Evolutionary conservation across 768 basidiomycete species (phyloP).

Genomic region (Hemileccinum rubropunctum): DNA sequence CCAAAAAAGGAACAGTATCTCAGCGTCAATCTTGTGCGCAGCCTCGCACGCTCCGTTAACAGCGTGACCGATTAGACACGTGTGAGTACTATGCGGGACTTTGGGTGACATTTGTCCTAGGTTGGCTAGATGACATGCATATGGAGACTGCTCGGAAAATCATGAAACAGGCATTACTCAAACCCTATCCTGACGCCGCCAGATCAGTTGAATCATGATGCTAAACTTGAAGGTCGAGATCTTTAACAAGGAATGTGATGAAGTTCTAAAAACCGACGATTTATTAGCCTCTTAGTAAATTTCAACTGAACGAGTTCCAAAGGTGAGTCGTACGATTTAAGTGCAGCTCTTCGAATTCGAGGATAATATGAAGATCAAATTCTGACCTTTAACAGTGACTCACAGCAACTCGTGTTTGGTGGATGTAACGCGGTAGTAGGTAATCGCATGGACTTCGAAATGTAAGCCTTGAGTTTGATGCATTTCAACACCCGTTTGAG

Average conservation of each 20-base stretch:
- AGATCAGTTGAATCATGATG: conserved; percentile 1
- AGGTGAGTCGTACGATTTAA: background rate
- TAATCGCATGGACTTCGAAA: background rate
- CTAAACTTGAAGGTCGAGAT: background rate
- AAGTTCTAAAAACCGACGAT: background rate
- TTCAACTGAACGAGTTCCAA: background rate
- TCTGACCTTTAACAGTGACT: background rate
- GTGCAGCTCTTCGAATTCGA: background rate
- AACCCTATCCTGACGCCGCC: conserved; percentile 1
- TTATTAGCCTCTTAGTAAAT: background rate
- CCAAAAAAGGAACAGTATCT: conserved; percentile 7
- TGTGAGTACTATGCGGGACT: background rate
- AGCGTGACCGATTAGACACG: conserved; percentile 2
- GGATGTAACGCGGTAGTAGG: background rate
- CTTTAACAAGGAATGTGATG: background rate
- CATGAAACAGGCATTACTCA: conserved; percentile 2
- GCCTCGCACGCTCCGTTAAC: background rate
- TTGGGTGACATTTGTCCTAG: background rate
- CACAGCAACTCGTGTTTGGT: background rate
- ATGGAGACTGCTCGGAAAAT: conserved; percentile 2
- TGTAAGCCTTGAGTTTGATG: background rate
- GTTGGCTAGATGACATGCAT: conserved; percentile 1
- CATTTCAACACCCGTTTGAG: background rate
- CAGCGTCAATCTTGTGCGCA: conserved; percentile 16
- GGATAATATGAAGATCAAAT: background rate